phyloP scores from a whole-genome alignment of 352 stramenopile genomes.

The Phytopythium cucurbitacearum region DNA sequence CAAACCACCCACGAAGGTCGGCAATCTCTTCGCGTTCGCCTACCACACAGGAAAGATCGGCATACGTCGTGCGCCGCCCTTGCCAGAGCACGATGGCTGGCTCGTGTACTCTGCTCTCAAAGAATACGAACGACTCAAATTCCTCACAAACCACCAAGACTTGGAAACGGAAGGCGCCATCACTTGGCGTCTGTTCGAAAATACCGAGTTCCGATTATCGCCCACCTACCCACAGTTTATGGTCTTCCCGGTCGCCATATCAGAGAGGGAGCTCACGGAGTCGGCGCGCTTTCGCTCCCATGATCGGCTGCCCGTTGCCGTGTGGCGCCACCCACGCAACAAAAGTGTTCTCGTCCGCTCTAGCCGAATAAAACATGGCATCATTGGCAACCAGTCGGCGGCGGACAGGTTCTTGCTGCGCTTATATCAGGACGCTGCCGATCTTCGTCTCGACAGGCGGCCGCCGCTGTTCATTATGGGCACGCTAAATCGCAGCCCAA shows the following conservation, averaged over 20 bases:
- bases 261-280: constrained; percentile 88
- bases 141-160: constrained; percentile 43
- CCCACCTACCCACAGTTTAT: constrained; percentile 94
- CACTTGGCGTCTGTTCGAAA: constrained; percentile 86
- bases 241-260: constrained; percentile 91
- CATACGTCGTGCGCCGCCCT: constrained; percentile 16
- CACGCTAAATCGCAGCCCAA: constrained; percentile 71
- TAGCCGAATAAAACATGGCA: constrained; percentile 95
- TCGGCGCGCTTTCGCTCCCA: constrained; percentile 90
- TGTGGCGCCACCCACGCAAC: constrained; percentile 91
- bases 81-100: constrained; percentile 71
- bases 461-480: constrained; percentile 84
- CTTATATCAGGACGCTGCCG: constrained; percentile 79
- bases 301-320: constrained; percentile 89
- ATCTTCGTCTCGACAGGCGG: constrained; percentile 67
- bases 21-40: constrained; percentile 75
- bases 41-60: constrained; percentile 70
- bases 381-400: constrained; percentile 91
- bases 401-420: constrained; percentile 90
- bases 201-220: constrained; percentile 90
- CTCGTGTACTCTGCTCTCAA: constrained; percentile 75
- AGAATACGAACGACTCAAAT: constrained; percentile 81
- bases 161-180: constrained; percentile 26
- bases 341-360: constrained; percentile 93
- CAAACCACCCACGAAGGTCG: constrained; percentile 74